phyloP scores from a whole-genome alignment of 768 basidiomycete species.

The Obba rivulosa region DNA sequence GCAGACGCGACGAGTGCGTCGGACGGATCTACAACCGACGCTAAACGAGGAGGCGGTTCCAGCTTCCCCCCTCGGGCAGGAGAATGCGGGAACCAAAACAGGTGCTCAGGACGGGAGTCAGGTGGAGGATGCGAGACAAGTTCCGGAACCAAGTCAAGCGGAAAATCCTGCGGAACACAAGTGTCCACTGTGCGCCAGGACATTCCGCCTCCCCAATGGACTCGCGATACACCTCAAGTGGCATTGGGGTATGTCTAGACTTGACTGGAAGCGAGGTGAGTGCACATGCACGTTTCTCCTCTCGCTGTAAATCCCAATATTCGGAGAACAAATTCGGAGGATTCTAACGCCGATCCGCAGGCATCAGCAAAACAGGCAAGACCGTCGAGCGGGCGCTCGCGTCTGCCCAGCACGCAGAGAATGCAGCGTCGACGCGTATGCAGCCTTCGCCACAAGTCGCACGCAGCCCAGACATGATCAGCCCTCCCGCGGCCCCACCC shows the following conservation, averaged over 20 bases:
- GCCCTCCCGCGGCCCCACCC: not conserved
- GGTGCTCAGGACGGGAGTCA: too few species aligned
- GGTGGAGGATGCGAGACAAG: not conserved
- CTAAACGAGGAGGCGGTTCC: too few species aligned
- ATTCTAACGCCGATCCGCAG: too few species aligned
- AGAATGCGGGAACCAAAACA: too few species aligned
- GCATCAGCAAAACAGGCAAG: conserved; percentile 5
- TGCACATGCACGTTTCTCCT: not conserved
- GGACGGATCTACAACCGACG: too few species aligned
- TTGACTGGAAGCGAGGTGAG: conserved; percentile 12
- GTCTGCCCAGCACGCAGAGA: conserved; percentile 7
- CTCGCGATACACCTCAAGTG: conserved; percentile 16
- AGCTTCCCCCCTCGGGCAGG: too few species aligned
- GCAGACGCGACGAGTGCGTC: too few species aligned
- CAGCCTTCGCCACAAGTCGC: not conserved
- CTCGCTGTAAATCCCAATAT: not conserved
- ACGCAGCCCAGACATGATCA: not conserved
- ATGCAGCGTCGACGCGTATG: not conserved
- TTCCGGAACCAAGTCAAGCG: not conserved
- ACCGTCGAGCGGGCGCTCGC: conserved; percentile 5
- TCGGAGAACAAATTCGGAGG: too few species aligned
- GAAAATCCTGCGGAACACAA: not conserved
- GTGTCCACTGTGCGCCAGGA: conserved; percentile 14
- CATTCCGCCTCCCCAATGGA: conserved; percentile 10
- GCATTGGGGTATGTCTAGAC: conserved; percentile 13